Base-by-base conservation (phyloP, 192 early-diverging fungal genomes). In the Diversispora eburnea region DNA sequence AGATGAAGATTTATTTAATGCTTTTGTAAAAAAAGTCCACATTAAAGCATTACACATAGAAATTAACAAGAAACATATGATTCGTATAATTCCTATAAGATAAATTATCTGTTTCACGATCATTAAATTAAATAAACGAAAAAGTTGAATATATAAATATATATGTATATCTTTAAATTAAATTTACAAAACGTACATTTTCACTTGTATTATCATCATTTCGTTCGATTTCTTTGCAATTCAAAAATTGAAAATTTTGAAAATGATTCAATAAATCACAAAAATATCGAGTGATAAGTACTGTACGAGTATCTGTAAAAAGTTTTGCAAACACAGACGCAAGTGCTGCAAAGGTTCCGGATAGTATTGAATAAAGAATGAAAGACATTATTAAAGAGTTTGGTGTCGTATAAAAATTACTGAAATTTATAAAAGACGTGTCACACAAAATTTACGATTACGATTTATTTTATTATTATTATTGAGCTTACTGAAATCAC, bases 1-100 rank as follows among this genome's bases (percentile, higher is more conserved):
- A 15, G 92, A 92, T 47, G 85, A 79, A 19, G 93, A 88, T 51
- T 81, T 81, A 62, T 85, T 88, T 43, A 97, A 81, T 5, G 93
- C 93, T 67, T 92, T 92, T 55, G 95, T 93, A 71, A 95, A 94
- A 3, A 88, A 79, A 3, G 87, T 87, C 95, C 95, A 97, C 95
- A 97, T 97, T 64, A 88, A 67, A 4, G 90, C 85, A 72, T 95
- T 95, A 57, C 88, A 90, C 13, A 80, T 78, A 39, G 90, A 84
- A n/a, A 92, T 87, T 55, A 86, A 75, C 3, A 65, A 78, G 67
- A 92, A 82, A 67, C 88, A 88, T 9, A 78, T 59, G 8, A 72
- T 69, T 33, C 91, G 85, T 15, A 85, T 79, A 10, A 72, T 69
- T 33, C 91, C 84, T 15, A 85, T 79, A 0, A 73, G 57, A 5